phyloP scores from a whole-genome alignment of 2,329 filamentous ascomycete genomes.

The Periconia macrospinosa region DNA sequence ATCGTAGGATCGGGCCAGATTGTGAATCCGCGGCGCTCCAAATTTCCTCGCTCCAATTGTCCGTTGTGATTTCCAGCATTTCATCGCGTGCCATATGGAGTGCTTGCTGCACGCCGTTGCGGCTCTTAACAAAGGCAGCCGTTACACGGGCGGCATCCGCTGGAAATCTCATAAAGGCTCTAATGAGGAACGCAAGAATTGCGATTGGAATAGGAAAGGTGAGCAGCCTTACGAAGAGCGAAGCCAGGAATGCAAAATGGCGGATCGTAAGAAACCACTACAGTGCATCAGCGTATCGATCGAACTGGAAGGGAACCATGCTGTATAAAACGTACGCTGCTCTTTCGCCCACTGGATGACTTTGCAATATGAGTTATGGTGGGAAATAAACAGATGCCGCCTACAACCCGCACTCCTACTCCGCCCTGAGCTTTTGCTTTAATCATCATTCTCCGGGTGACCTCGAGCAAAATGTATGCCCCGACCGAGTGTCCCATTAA shows the following conservation, averaged over 20 bases:
- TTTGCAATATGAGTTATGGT: slow-evolving; percentile 51
- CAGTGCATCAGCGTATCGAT: background rate
- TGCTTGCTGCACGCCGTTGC: slow-evolving; percentile 56
- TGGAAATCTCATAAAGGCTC: slow-evolving; percentile 46
- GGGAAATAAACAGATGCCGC: slow-evolving; percentile 48
- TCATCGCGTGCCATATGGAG: slow-evolving; percentile 62
- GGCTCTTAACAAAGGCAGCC: slow-evolving; percentile 53
- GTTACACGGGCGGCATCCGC: slow-evolving; percentile 52
- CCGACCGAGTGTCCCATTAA: slow-evolving; percentile 53
- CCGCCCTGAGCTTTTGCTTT: slow-evolving; percentile 20
- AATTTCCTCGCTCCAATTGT: slow-evolving; percentile 61
- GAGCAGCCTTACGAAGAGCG: slow-evolving; percentile 46
- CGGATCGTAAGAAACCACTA: slow-evolving; percentile 12
- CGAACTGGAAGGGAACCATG: background rate
- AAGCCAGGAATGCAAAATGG: slow-evolving; percentile 24
- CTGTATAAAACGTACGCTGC: slow-evolving; percentile 35
- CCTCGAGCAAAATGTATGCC: slow-evolving; percentile 50
- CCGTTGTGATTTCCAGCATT: slow-evolving; percentile 57
- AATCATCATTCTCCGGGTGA: slow-evolving; percentile 38
- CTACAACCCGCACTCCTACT: slow-evolving; percentile 28
- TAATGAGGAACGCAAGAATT: slow-evolving; percentile 47
- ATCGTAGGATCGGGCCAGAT: slow-evolving; percentile 51
- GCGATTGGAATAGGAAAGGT: slow-evolving; percentile 45
- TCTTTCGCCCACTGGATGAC: slow-evolving; percentile 46
- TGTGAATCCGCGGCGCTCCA: slow-evolving; percentile 55